Evolutionary conservation across 495 filamentous ascomycete species (phyloP), one percentile per base, ranked within the genome.

Genomic region (Polyplosphaeria fusca): DNA sequence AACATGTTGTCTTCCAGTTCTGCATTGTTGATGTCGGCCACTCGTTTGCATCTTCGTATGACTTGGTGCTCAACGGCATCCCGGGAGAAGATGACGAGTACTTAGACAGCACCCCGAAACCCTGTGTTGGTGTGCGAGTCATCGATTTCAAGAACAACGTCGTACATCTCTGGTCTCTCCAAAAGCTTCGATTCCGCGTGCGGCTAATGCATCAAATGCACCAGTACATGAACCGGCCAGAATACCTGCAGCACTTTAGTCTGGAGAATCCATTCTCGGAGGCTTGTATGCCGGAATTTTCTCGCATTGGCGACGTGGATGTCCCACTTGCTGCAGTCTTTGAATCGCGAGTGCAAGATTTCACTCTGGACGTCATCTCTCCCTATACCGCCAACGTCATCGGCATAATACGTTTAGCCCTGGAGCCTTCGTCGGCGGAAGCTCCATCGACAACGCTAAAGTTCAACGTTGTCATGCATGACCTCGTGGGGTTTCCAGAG

Each of bases 401-500:
- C 54, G 93, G 93, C 43, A 88, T 96, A 26, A 83, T 97, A 61
- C 86, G 89, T 50, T 73, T 99, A 40, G 92, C 91, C 2, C 75
- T 99, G 9, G 93, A 97, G 65, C 93, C 93, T 28, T 96, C 92
- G 1, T 92, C 88, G 19, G 92, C 93, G 5, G 86, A 94, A 67
- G 90, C 92, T 22, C 93, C 92, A 24, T 86, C 88, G 7, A 90
- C 88, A 47, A 97, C 88, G 23, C 74, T 99, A 51, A 97, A 97
- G 68, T 99, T 97, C 74, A 99, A 97, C 63, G 90, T 97, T 22
- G 91, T 96, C 45, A 95, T 99, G 91, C 91, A 93, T 67, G 89
- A 97, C 64, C 85, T 99, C 83, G 73, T 92, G 39, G 93, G 93
- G 4, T 97, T 99, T 64, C 88, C 93, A 0, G 93, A 99, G 73